Conservation (phyloP, 2,329 filamentous ascomycete genomes). For the Colletotrichum sp. region DNA sequence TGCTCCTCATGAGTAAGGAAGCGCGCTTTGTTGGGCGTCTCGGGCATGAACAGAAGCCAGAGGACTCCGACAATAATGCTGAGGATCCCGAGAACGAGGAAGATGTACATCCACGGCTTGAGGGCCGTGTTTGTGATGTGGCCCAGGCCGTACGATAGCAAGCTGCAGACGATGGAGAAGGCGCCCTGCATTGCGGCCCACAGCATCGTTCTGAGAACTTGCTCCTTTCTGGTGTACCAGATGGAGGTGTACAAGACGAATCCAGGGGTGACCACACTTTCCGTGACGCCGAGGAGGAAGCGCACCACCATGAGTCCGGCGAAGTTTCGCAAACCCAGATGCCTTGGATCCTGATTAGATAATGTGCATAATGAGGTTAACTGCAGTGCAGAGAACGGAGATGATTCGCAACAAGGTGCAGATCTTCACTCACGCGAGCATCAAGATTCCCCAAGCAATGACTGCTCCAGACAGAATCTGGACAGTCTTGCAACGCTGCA, state of each 20-base stretch:
- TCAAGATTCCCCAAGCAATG: conserved; percentile 22
- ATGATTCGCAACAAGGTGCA: background rate
- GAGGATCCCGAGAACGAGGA: background rate
- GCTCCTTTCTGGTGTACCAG: conserved; percentile 18
- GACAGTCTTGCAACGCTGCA: conserved; percentile 23
- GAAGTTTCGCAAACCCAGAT: background rate
- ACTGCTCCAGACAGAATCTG: conserved; percentile 21
- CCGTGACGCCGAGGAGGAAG: conserved; percentile 20
- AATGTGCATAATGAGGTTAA: rapidly evolving
- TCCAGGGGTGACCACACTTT: conserved; percentile 20
- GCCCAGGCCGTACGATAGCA: background rate
- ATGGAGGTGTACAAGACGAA: conserved; percentile 22
- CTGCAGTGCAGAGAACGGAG: rapidly evolving
- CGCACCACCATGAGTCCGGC: conserved; percentile 13
- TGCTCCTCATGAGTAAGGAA: background rate
- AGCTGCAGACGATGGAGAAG: background rate
- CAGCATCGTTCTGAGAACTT: background rate
- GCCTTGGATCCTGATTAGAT: background rate
- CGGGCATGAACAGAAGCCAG: background rate
- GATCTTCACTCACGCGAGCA: background rate
- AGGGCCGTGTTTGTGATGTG: background rate
- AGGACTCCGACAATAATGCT: background rate
- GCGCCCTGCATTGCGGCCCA: background rate
- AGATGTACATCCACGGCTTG: background rate
- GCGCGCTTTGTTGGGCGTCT: background rate